Evolutionary conservation across 805 yeast genomes (phyloP), one percentile per base, ranked within the genome.

Genomic region (Candida boleticola): DNA sequence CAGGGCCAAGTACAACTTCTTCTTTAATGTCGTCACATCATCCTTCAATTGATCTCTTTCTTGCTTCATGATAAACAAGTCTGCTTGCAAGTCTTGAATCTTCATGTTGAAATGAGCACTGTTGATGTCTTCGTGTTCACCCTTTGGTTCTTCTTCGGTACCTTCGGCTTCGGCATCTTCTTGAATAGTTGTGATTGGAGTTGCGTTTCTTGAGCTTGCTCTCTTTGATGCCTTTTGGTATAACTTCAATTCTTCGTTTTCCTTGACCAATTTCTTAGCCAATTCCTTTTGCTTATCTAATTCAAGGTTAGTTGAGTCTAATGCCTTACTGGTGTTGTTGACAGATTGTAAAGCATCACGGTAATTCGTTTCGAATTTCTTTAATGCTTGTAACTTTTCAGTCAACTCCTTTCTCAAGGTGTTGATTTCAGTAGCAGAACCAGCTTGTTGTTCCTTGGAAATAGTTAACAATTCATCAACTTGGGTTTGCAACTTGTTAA

Each of bases 31-130:
- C 25, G 79, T 57, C 13, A 82, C 77, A 44, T 74, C 81, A 18
- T 80, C 84, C 55, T 80, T 83, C 16, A 86, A 68, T 52, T 82
- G 85, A 55, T 89, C 93, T 49, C 95, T 76, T 63, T 89, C 97
- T 63, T 88, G 92, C 53, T 81, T 82, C 49, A 84, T 75, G 42
- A 89, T 85, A 53, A 77, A 84, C 49, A 89, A 68, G 58, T 88
- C 95, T 3, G 96, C 96, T 54, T 87, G 86, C 52, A 89, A 66
- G 52, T 89, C 96, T 52, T 85, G 81, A 34, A 89, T 75, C 62
- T 83, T 85, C 68, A 88, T 73, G 47, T 81, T 85, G 54, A 76
- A 85, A 49, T 84, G 89, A 36, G 85, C 76, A 39, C 53, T 64
- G 21, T 53, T 60, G 30, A 70, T 60, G 11, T 50, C 62, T 4